These are phyloP conservation scores for Wickerhamomyces hampshirensis DNA, from an alignment of 805 yeast species.

Conservation along the genomic window DNA sequence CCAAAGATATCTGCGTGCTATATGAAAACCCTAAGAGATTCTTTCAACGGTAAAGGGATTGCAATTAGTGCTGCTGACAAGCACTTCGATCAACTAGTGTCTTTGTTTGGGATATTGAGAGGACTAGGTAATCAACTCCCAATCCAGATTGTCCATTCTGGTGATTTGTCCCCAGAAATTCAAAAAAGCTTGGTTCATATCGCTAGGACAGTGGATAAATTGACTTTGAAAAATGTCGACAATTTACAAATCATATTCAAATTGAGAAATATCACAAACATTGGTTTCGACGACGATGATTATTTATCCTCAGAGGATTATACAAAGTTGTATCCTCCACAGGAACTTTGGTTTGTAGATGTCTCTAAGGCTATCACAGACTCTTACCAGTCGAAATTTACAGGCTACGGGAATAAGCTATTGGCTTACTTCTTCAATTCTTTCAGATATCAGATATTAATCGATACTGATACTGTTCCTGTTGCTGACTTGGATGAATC, in stretches of 20 bases:
- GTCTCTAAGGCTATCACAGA: constrained; percentile 20
- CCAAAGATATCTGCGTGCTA: constrained; percentile 27
- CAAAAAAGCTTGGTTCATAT: constrained; percentile 29
- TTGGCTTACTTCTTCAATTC: constrained; percentile 44
- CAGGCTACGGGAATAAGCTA: constrained; percentile 42
- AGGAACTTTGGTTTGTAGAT: constrained; percentile 39
- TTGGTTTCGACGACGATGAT: neutral
- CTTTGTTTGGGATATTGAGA: constrained; percentile 37
- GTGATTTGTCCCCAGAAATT: constrained; percentile 28
- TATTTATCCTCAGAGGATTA: neutral
- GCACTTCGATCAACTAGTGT: constrained; percentile 25
- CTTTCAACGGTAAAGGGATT: constrained; percentile 32
- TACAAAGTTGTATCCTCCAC: constrained; percentile 23
- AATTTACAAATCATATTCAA: constrained; percentile 6
- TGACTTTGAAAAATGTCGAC: constrained; percentile 11
- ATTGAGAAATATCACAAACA: constrained; percentile 1
- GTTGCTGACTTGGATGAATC: constrained; percentile 33
- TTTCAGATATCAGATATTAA: constrained; percentile 42
- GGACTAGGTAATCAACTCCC: constrained; percentile 33
- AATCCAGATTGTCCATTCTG: constrained; percentile 35
- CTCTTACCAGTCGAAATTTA: constrained; percentile 23
- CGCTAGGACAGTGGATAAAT: constrained; percentile 22
- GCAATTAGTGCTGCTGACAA: constrained; percentile 27
- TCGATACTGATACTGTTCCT: constrained; percentile 50
- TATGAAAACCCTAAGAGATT: constrained; percentile 20